A percentile compares a stretch with the other conserved stretches of the same genome.
These are phyloP conservation scores for Blastocystis sp. DNA, from an alignment of 352 stramenopile genomes.

Conservation along the genomic window DNA sequence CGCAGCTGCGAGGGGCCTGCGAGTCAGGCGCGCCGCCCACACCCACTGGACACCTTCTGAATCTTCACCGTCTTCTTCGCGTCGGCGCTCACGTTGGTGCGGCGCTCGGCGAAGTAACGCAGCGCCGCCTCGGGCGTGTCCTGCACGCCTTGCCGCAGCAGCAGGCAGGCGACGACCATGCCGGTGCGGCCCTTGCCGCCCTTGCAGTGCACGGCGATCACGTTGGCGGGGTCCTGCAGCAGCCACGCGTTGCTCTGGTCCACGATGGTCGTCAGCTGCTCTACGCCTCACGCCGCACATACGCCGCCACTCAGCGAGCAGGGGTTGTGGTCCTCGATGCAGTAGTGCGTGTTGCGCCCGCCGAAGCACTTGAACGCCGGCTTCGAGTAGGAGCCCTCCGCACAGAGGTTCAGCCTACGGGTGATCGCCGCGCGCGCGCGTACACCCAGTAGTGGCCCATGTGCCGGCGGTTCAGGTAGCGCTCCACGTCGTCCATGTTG, in stretches of 20 bases:
- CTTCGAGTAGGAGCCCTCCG: conserved; percentile 48
- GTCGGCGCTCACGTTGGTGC: conserved; percentile 16
- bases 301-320: not conserved
- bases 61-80: conserved; percentile 42
- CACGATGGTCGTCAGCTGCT: conserved; percentile 22
- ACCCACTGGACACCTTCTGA: conserved; percentile 32
- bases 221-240: conserved; percentile 33
- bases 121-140: conserved; percentile 56
- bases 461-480: conserved; percentile 47
- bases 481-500: conserved; percentile 68
- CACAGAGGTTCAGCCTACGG: conserved; percentile 63
- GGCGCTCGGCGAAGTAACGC: conserved; percentile 28
- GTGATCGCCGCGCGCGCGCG: not conserved
- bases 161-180: conserved; percentile 49
- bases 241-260: conserved; percentile 45
- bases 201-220: conserved; percentile 62
- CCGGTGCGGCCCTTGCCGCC: conserved; percentile 69
- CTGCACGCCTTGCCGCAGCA: conserved; percentile 52
- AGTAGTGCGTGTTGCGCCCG: conserved; percentile 41
- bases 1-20: conserved; percentile 52
- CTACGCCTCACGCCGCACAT: not conserved
- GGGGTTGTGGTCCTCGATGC: conserved; percentile 66
- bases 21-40: not conserved
- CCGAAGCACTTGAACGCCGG: conserved; percentile 1
- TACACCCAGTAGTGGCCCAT: conserved; percentile 67